Evolutionary conservation across 164 flowering plant genomes (phyloP), one percentile per base, ranked within the genome.

Genomic region (Houttuynia cordata): DNA sequence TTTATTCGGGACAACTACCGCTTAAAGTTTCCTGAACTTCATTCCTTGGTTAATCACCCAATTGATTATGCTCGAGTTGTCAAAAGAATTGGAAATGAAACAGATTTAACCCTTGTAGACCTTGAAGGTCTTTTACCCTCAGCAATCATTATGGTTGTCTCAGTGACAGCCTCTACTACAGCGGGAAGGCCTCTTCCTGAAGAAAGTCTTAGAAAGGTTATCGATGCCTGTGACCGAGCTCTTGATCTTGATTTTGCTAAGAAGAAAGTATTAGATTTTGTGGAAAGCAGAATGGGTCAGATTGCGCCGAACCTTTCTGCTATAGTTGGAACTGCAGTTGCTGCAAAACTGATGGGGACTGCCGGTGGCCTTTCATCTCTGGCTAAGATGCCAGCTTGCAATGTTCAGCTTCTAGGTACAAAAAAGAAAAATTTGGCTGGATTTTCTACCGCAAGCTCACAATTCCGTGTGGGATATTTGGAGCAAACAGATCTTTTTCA

Each of bases 331-430:
- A 92, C 87, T 81, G 95, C 96, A 55, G 98, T 92, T 76, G 98
- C 97, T 9, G 98, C 98, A 21, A 92, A 92, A 70, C 80, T 92
- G 22, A 89, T 89, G 93, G 97, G 96, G n/a, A 89, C 96, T 50
- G 98, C 98, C 65, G 96, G 98, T 64, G 98, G 98, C 45, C 79
- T 92, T 22, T 70, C 83, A 8, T 72, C 96, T 21, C 66, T 92
- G 57, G 94, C 97, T 12, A 90, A 89, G 82, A 92, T 89, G 91
- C 98, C 98, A 30, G 96, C 98, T 58, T 92, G 98, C 71, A 90
- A 93, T 73, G 94, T 93, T 67, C 98, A 90, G 75, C 86, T 87
- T 75, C 94, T 93, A 66, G 96, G 98, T 59, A 89, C 86, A 20
- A 92, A 87, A 76, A 92, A 56, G 67, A 92, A 87, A 78, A 92